phyloP scores from a whole-genome alignment of 2,329 filamentous ascomycete species.

The Beauveria medogensis region DNA sequence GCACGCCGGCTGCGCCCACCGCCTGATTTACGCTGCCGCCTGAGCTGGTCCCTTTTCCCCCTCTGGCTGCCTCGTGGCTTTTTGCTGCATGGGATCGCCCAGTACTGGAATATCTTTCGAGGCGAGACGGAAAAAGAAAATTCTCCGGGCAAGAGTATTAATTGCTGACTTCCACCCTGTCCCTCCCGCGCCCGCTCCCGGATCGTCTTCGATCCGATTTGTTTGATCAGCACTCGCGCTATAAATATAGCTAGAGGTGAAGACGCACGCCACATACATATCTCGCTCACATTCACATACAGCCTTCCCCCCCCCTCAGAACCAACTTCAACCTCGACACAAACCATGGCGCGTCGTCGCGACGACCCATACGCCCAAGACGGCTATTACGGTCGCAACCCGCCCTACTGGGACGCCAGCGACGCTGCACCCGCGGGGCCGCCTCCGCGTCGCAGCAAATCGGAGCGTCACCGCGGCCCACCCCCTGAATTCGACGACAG shows the following conservation, averaged over 20 bases:
- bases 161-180: not conserved
- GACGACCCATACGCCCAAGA: slow-evolving; percentile 19
- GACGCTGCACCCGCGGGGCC: slow-evolving; percentile 2
- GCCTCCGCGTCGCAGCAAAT: slow-evolving; percentile 18
- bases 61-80: slow-evolving; percentile 1
- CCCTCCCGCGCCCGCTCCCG: not conserved
- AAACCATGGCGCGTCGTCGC: slow-evolving; percentile 17
- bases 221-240: not conserved
- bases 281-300: not conserved
- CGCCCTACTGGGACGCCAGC: slow-evolving; percentile 9
- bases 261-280: not conserved
- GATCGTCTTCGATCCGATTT: not conserved
- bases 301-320: not conserved
- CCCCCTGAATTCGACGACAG: slow-evolving; percentile 12
- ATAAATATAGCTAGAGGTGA: not conserved
- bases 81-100: not conserved
- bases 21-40: slow-evolving; percentile 1
- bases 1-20: not conserved
- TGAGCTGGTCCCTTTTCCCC: not conserved
- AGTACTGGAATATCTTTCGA: not conserved
- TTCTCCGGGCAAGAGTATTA: not conserved
- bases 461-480: slow-evolving; percentile 16
- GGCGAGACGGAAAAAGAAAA: not conserved
- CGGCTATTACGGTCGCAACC: slow-evolving; percentile 16
- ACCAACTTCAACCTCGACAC: not conserved